Conservation (phyloP, 129 eudicot genomes). For the Saussurea involucrata region DNA sequence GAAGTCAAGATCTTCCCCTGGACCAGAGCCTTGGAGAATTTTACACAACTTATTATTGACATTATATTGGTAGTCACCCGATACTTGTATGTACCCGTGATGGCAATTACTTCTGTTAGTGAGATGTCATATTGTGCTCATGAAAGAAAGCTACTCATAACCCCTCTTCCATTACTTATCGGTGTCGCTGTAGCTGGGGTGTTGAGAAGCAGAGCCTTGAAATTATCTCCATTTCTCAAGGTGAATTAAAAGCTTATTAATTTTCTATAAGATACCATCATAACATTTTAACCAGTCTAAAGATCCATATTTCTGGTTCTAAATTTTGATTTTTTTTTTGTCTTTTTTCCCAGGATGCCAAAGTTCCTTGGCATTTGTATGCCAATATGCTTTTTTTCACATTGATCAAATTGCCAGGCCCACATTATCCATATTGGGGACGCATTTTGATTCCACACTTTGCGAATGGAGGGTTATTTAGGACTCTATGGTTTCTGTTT, state of each 20-base stretch:
- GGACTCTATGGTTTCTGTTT: slow-evolving; percentile 66
- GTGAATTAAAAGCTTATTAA: slow-evolving; percentile 30
- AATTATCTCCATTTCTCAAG: slow-evolving; percentile 72
- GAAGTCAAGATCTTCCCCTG: slow-evolving; percentile 84
- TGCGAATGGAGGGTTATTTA: slow-evolving; percentile 82
- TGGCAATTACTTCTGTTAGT: slow-evolving; percentile 65
- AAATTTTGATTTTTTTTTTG: background rate
- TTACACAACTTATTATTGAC: slow-evolving; percentile 72
- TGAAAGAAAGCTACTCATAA: slow-evolving; percentile 58
- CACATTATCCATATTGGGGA: slow-evolving; percentile 92
- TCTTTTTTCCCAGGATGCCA: slow-evolving; percentile 39
- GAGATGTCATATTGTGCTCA: slow-evolving; percentile 91
- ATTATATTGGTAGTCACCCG: slow-evolving; percentile 53
- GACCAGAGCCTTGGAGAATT: slow-evolving; percentile 57
- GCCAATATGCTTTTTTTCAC: slow-evolving; percentile 53
- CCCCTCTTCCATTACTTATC: slow-evolving; percentile 62
- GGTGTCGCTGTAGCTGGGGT: slow-evolving; percentile 72
- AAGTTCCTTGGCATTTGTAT: slow-evolving; percentile 83
- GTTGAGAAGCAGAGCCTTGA: slow-evolving; percentile 56
- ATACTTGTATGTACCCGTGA: slow-evolving; percentile 57
- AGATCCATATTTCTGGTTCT: background rate
- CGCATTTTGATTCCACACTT: slow-evolving; percentile 81
- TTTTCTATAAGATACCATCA: background rate
- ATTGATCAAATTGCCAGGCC: slow-evolving; percentile 83
- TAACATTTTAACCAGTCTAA: background rate